These are phyloP conservation scores for Lichenothelia convexa DNA, from an alignment of 495 filamentous ascomycete species.

Conservation along the genomic window DNA sequence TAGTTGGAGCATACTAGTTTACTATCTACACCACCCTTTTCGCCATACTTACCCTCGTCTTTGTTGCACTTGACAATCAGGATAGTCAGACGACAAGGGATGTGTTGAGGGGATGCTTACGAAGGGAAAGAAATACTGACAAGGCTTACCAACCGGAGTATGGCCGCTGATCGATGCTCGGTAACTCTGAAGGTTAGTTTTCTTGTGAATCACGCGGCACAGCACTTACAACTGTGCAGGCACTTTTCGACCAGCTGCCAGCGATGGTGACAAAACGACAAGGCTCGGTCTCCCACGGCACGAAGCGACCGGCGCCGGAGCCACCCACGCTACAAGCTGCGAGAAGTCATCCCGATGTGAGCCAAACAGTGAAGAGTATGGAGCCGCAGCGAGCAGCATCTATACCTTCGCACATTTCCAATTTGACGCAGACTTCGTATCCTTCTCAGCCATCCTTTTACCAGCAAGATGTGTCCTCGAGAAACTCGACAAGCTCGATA, in stretches of 20 bases:
- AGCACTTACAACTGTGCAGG: not conserved
- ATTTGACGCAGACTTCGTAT: too few relatives aligned
- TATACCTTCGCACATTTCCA: too few relatives aligned
- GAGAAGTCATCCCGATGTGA: conserved; percentile 10
- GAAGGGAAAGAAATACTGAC: not conserved
- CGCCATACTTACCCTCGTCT: not conserved
- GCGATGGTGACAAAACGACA: too few relatives aligned
- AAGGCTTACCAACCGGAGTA: not conserved
- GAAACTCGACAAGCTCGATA: not conserved
- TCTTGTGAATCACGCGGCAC: not conserved
- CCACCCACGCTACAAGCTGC: not conserved
- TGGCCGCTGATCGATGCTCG: not conserved
- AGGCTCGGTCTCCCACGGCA: too few relatives aligned
- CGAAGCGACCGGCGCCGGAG: too few relatives aligned
- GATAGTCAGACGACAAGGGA: not conserved
- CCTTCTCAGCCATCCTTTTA: too few relatives aligned
- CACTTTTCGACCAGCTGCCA: not conserved
- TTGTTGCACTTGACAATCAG: not conserved
- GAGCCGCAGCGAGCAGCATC: too few relatives aligned
- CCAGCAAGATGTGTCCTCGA: too few relatives aligned
- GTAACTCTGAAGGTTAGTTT: not conserved
- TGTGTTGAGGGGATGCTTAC: not conserved
- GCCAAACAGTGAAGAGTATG: too few relatives aligned
- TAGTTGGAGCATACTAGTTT: not conserved
- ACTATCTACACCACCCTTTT: not conserved